Evolutionary conservation across 139 green algal species (phyloP).

Genomic region (Zygnema cylindricum): DNA sequence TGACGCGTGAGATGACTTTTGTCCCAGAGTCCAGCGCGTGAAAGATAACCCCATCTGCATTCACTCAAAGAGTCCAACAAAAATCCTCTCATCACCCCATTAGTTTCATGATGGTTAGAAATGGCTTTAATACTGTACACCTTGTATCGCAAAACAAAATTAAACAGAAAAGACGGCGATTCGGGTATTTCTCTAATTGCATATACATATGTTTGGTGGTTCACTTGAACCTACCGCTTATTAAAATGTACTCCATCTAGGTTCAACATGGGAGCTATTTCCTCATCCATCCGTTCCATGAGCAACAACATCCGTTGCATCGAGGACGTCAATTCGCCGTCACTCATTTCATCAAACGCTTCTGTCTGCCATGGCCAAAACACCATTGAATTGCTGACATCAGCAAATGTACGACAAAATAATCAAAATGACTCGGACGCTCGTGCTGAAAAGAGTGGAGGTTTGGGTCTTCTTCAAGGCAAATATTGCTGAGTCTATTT

Average conservation of each 20-base stretch:
- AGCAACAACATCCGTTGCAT: conserved; percentile 83
- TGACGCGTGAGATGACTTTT: conserved; percentile 90
- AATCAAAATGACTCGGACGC: background rate
- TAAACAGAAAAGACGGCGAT: too few species aligned
- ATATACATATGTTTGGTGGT: too few species aligned
- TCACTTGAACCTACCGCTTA: too few species aligned
- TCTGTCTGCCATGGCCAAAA: conserved; percentile 7
- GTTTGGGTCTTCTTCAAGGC: background rate
- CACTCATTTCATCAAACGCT: conserved; percentile 39
- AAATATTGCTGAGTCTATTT: too few species aligned
- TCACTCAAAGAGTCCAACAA: conserved; percentile 10
- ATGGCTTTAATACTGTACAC: too few species aligned
- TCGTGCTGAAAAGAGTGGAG: background rate
- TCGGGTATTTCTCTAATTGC: too few species aligned
- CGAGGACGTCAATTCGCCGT: conserved; percentile 72
- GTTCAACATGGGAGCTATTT: conserved; percentile 85
- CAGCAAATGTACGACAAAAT: too few species aligned
- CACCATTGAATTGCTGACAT: background rate
- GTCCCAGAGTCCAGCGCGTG: conserved; percentile 89
- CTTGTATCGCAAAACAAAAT: too few species aligned
- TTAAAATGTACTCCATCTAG: conserved; percentile 87
- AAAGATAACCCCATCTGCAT: conserved; percentile 89
- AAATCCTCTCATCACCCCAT: too few species aligned
- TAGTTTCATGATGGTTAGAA: too few species aligned
- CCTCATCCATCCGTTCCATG: conserved; percentile 84